Evolutionary conservation across 2,329 filamentous ascomycete species (phyloP).

Genomic region (Claviceps monticola): DNA sequence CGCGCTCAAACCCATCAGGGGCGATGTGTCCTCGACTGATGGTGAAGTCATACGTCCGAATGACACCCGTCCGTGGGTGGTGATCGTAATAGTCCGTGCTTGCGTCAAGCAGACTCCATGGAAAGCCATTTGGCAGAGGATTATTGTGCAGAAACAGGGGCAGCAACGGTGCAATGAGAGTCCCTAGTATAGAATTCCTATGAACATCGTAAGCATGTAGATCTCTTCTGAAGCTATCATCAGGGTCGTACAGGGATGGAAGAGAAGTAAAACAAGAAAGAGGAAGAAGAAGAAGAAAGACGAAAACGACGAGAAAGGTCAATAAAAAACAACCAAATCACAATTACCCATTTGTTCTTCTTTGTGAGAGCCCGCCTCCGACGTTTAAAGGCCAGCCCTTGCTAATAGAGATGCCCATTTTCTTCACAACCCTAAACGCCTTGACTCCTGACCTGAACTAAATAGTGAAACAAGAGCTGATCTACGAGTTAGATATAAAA

Average conservation of each 20-base stretch:
- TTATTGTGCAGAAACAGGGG: conserved; percentile 34
- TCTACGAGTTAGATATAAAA: background rate
- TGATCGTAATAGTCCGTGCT: conserved; percentile 36
- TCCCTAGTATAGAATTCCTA: conserved; percentile 28
- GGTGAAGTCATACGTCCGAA: conserved; percentile 39
- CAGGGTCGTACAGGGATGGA: too few species aligned
- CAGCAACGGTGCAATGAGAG: conserved; percentile 22
- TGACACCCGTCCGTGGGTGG: conserved; percentile 38
- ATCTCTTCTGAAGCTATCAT: background rate
- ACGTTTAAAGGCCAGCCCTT: background rate
- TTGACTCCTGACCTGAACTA: background rate
- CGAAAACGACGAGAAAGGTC: background rate
- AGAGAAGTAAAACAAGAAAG: background rate
- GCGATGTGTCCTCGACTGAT: conserved; percentile 35
- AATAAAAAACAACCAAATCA: background rate
- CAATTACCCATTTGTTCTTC: conserved; percentile 26
- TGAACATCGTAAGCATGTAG: background rate
- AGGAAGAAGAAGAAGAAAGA: background rate
- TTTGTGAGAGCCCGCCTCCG: conserved; percentile 16
- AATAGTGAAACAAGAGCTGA: background rate
- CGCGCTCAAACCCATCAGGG: conserved; percentile 40
- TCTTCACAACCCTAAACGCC: background rate
- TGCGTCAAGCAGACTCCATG: conserved; percentile 35
- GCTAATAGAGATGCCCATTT: background rate
- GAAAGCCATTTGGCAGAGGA: conserved; percentile 32